phyloP scores from a whole-genome alignment of 2,329 filamentous ascomycete genomes.

The Samsoniella hepiali region DNA sequence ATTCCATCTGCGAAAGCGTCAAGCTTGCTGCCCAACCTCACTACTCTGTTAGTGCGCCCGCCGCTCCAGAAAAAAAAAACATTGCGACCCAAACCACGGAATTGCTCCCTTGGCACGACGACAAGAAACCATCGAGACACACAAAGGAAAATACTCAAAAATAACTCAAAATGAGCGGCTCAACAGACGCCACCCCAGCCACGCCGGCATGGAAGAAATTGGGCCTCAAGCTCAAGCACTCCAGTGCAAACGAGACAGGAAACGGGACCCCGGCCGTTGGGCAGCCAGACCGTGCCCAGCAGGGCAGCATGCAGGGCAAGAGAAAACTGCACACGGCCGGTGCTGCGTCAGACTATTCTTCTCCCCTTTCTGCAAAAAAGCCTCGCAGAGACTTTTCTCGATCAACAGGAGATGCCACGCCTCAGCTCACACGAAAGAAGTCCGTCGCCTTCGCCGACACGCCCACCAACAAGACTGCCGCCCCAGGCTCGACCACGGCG shows the following conservation, averaged over 20 bases:
- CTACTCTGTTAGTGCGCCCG: neutral
- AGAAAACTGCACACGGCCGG: slow-evolving; percentile 16
- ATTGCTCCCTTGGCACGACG: neutral
- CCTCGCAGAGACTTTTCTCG: slow-evolving; percentile 16
- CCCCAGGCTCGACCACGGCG: slow-evolving; percentile 25
- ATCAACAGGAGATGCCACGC: slow-evolving; percentile 19
- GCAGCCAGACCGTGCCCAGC: slow-evolving; percentile 20
- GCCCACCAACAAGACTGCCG: slow-evolving; percentile 23
- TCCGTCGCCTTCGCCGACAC: slow-evolving; percentile 46
- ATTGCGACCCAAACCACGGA: slow-evolving; percentile 7
- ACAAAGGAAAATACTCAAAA: neutral
- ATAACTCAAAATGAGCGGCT: slow-evolving; percentile 16
- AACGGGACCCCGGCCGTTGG: slow-evolving; percentile 18
- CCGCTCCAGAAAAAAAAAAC: slow-evolving; percentile 15
- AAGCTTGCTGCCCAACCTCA: neutral
- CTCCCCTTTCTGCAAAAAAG: slow-evolving; percentile 17
- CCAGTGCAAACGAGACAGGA: slow-evolving; percentile 11
- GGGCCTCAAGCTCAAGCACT: slow-evolving; percentile 58
- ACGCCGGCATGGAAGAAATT: slow-evolving; percentile 59
- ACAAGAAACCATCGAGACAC: neutral
- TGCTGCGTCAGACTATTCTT: slow-evolving; percentile 17
- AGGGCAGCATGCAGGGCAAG: slow-evolving; percentile 19
- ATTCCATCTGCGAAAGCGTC: neutral
- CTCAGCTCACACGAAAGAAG: slow-evolving; percentile 39
- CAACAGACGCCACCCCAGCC: slow-evolving; percentile 1